Percentiles rank a stretch among this genome's conserved stretches.
Evolutionary conservation across 306 rosid genomes (phyloP).

Genomic region (Hippophae gyantsensis): DNA sequence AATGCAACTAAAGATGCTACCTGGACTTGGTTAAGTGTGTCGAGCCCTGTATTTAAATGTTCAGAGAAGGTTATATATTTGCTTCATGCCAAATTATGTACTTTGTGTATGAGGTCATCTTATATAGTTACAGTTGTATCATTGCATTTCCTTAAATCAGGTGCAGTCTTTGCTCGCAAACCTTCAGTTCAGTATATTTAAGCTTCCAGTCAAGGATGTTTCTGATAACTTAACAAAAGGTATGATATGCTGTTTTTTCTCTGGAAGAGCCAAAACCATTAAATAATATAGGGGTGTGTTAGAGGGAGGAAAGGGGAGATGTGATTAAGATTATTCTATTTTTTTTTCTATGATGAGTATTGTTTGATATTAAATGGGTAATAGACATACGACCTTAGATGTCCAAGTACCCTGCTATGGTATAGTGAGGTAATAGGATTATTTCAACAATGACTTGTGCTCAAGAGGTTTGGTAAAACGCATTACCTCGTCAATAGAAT

Average conservation of each 20-base stretch:
- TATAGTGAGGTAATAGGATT: no score
- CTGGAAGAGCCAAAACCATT: background rate
- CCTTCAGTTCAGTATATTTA: constrained; percentile 54
- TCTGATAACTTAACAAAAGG: constrained; percentile 60
- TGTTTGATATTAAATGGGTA: no score
- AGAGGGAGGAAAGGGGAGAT: no score
- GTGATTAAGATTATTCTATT: no score
- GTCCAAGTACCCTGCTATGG: no score
- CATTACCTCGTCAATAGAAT: no score
- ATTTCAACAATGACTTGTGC: no score
- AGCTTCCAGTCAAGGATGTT: constrained; percentile 66
- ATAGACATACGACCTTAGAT: no score
- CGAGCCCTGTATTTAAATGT: constrained; percentile 47
- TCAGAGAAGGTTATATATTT: constrained; percentile 59
- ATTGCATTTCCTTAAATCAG: constrained; percentile 24
- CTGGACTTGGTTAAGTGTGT: constrained; percentile 73
- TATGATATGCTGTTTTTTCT: constrained; percentile 19
- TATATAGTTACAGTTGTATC: background rate
- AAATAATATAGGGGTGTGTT: background rate
- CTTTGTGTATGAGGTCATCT: constrained; percentile 11
- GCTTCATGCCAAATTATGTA: constrained; percentile 7
- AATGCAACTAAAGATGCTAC: constrained; percentile 32
- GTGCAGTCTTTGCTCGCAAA: constrained; percentile 59
- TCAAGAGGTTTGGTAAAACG: no score
- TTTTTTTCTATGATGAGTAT: no score